Evolutionary conservation across 352 stramenopile genomes (phyloP), one percentile per base, ranked within the genome.

Genomic region (Globisporangium rhizosaccharum): DNA sequence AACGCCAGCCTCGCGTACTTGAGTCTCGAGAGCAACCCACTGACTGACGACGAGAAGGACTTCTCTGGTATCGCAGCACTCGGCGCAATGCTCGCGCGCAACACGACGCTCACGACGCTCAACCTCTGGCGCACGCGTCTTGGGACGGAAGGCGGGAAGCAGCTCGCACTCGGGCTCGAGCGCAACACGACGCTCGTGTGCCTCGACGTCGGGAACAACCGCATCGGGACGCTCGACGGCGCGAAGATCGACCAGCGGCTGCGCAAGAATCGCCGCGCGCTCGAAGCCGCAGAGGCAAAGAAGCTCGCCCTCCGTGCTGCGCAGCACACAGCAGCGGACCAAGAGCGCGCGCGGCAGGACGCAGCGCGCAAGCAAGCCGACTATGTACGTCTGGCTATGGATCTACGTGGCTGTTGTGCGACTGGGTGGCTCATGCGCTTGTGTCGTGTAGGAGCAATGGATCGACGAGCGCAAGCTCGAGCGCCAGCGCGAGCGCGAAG

Each of bases 191-290:
- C 70, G 20, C 53, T 92, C 33, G 62, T 90, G 44, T 90, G 83
- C 49, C 69, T 92, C n/a, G 83, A 92, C 61, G 66, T 90, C 18
- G 83, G 83, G 42, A 90, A 90, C 71, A 92, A 92, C 74, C 82
- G 82, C 56, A 74, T 92, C 18, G 66, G 65, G 17, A 71, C 67
- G 8, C 58, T 58, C 17, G 83, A 92, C 55, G 83, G 66, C 20
- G 67, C 74, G 14, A 61, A 65, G 18, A 79, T 90, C 49, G 69
- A 82, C 46, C 41, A 65, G 26, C 67, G 77, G 37, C 70, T 92
- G 36, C 66, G 53, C 26, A 72, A 74, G 26, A 92, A 90, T 63
- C 76, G 76, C 36, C 46, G 71, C 2, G 41, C 60, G n/a, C 75
- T 79, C 30, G 76, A 86, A 36, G 53, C 66, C 20, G 25, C 65